phyloP scores from a whole-genome alignment of 192 early-diverging fungal species.

The Coemansia sp. region DNA sequence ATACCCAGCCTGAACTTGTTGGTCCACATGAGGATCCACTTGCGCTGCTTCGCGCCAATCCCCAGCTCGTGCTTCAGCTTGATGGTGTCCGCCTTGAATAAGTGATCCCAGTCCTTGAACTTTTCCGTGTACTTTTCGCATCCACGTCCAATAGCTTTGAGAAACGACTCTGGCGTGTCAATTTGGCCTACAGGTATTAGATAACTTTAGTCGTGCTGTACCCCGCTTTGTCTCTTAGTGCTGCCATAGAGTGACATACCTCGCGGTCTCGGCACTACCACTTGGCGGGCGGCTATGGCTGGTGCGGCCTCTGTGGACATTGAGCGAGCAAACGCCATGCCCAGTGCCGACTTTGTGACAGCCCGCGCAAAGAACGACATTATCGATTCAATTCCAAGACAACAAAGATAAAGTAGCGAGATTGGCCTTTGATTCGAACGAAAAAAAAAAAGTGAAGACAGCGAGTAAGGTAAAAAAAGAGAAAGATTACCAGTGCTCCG shows the following conservation, averaged over 20 bases:
- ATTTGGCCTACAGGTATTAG: conserved; percentile 23
- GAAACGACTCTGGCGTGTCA: conserved; percentile 24
- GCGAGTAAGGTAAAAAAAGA: no score
- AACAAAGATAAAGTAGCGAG: not conserved
- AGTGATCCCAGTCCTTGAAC: conserved; percentile 59
- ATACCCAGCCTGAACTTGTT: conserved; percentile 58
- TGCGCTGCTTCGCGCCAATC: conserved; percentile 61
- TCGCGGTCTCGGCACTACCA: conserved; percentile 23
- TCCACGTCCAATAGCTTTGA: conserved; percentile 51
- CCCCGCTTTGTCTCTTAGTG: not conserved
- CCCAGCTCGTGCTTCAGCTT: conserved; percentile 61
- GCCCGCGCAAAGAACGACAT: conserved; percentile 33
- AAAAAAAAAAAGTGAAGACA: not conserved
- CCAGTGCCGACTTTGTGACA: not conserved
- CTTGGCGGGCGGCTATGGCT: not conserved
- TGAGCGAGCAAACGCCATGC: conserved; percentile 13
- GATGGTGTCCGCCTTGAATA: conserved; percentile 55
- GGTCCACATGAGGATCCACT: conserved; percentile 59
- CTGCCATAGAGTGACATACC: conserved; percentile 6
- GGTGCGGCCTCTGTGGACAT: conserved; percentile 18
- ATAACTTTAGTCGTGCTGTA: not conserved
- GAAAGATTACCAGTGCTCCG: not conserved
- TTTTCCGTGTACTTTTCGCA: conserved; percentile 55
- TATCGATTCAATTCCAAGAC: not conserved
- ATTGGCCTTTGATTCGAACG: not conserved